These are phyloP conservation scores for Russula lepida DNA, from an alignment of 768 basidiomycete species.

Conservation along the genomic window DNA sequence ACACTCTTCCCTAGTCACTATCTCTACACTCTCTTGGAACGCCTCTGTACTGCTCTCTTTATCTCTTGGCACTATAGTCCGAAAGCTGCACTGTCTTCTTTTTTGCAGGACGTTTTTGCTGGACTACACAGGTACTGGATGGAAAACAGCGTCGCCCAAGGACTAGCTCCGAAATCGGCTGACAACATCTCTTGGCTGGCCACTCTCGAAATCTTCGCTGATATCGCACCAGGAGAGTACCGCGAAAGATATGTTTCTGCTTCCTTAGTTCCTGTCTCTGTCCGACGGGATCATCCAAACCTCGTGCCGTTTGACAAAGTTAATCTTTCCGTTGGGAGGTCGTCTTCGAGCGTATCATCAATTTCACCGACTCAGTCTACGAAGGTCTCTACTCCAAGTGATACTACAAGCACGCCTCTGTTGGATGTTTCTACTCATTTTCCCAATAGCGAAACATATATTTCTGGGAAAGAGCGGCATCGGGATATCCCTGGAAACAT, in stretches of 20 bases:
- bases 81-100: conserved; percentile 9
- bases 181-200: background rate
- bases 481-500: background rate
- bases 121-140: conserved; percentile 13
- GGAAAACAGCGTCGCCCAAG: background rate
- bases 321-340: background rate
- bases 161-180: background rate
- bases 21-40: conserved; percentile 4
- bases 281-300: background rate
- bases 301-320: background rate
- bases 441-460: background rate
- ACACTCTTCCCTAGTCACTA: background rate
- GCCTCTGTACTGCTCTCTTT: conserved; percentile 8
- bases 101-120: conserved; percentile 7
- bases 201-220: background rate
- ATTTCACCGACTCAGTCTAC: background rate
- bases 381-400: background rate
- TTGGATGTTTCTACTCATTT: background rate
- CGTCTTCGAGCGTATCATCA: background rate
- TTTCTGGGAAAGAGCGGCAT: background rate
- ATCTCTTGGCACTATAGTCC: conserved; percentile 2
- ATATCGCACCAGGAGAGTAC: background rate
- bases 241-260: background rate
- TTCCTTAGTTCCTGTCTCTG: background rate
- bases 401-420: background rate